Percentiles rank a stretch among this genome's conserved stretches.
phyloP scores from a whole-genome alignment of 441 rosid species.

The Hura crepitans region DNA sequence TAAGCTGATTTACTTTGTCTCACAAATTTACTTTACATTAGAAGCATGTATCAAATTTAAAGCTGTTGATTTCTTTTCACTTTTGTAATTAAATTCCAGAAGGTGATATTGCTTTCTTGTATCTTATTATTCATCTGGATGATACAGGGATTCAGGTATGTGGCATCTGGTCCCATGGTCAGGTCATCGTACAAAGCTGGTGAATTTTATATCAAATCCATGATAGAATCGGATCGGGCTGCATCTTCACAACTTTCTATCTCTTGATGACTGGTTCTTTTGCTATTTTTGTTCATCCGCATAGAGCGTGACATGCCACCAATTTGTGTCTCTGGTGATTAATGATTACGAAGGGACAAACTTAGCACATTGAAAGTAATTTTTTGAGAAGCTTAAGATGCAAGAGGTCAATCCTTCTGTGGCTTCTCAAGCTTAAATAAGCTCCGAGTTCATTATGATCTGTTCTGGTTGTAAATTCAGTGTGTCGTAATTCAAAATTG shows the following conservation, averaged over 20 bases:
- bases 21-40: neutral
- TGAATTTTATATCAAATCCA: constrained; percentile 94
- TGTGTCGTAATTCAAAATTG: neutral
- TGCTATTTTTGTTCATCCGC: neutral
- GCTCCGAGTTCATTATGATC: constrained; percentile 1
- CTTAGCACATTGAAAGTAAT: neutral
- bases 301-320: neutral
- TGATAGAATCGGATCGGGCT: constrained; percentile 87
- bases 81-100: neutral
- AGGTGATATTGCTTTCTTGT: neutral
- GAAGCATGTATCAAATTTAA: neutral
- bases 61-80: neutral
- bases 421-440: constrained; percentile 10
- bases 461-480: constrained; percentile 14
- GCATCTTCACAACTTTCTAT: constrained; percentile 37
- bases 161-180: constrained; percentile 98
- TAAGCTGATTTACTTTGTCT: neutral
- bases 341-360: neutral
- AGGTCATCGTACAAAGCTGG: constrained; percentile 99
- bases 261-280: constrained; percentile 18
- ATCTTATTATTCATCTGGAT: constrained; percentile 13
- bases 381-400: neutral
- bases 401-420: constrained; percentile 1
- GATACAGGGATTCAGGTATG: constrained; percentile 82
- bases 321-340: neutral